A percentile compares a stretch with the other conserved stretches of the same genome.
These are phyloP conservation scores for Penicillium sp. DNA, from an alignment of 2,329 filamentous ascomycete species.

Conservation along the genomic window DNA sequence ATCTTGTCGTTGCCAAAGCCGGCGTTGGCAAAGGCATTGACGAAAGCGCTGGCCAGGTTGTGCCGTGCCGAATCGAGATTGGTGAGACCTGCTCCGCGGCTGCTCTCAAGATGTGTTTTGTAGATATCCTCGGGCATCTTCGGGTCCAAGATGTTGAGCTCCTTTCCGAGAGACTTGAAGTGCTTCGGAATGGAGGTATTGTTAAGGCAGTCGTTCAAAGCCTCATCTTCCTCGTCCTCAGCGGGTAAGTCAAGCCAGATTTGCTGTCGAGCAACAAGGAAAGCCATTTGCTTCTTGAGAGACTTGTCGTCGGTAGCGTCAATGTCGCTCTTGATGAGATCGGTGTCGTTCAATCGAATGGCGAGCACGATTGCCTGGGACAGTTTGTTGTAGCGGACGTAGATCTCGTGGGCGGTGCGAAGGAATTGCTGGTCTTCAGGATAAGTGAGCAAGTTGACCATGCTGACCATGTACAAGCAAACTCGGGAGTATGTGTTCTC, in stretches of 20 bases:
- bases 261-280: slow-evolving; percentile 85
- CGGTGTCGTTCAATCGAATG: slow-evolving; percentile 83
- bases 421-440: slow-evolving; percentile 97
- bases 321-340: slow-evolving; percentile 78
- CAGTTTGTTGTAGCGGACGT: slow-evolving; percentile 86
- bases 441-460: slow-evolving; percentile 96
- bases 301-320: slow-evolving; percentile 73
- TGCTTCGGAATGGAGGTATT: slow-evolving; percentile 85
- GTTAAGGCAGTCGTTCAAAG: slow-evolving; percentile 75
- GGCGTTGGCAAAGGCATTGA: slow-evolving; percentile 95
- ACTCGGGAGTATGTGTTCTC: slow-evolving; percentile 90
- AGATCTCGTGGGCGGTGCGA: slow-evolving; percentile 86
- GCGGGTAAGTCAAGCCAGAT: slow-evolving; percentile 69
- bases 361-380: slow-evolving; percentile 91
- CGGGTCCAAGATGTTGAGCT: slow-evolving; percentile 92
- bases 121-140: slow-evolving; percentile 98
- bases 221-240: slow-evolving; percentile 63
- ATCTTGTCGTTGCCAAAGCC: slow-evolving; percentile 95
- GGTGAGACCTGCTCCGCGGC: slow-evolving; percentile 83
- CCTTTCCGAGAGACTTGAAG: slow-evolving; percentile 90
- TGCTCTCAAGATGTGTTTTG: slow-evolving; percentile 97
- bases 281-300: slow-evolving; percentile 88
- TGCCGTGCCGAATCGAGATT: slow-evolving; percentile 94
- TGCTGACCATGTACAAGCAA: slow-evolving; percentile 97
- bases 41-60: slow-evolving; percentile 91